phyloP scores from a whole-genome alignment of 2,329 filamentous ascomycete species.

The Talaromyces rugulosus region DNA sequence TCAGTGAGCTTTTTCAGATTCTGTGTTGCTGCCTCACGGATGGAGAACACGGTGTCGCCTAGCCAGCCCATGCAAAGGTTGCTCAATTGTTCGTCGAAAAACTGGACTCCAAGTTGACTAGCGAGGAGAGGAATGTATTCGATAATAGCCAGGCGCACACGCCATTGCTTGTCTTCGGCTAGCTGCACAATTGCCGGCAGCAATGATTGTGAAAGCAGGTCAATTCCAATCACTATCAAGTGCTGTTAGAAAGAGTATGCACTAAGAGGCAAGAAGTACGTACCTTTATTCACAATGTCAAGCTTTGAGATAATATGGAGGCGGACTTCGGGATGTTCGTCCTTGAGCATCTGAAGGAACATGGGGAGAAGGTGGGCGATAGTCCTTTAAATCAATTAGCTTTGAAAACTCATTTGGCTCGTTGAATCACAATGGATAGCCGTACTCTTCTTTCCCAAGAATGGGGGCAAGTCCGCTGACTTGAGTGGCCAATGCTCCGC shows the following conservation, averaged over 20 bases:
- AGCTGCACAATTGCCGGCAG: constrained; percentile 96
- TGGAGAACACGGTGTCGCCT: constrained; percentile 97
- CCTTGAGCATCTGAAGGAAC: constrained; percentile 99
- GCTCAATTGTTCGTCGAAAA: constrained; percentile 97
- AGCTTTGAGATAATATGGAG: constrained; percentile 99
- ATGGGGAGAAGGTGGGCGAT: constrained; percentile 95
- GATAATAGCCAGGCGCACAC: constrained; percentile 94
- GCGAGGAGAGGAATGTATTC: constrained; percentile 97
- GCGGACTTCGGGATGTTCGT: constrained; percentile 96
- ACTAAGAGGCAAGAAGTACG: constrained; percentile 15
- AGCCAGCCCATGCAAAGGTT: constrained; percentile 97
- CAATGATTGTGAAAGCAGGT: constrained; percentile 90
- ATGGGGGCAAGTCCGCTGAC: constrained; percentile 96
- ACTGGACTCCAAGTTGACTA: constrained; percentile 90
- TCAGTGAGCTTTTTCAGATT: constrained; percentile 98
- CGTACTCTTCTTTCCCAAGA: constrained; percentile 93
- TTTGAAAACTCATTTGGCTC: neutral
- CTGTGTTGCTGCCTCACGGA: constrained; percentile 92
- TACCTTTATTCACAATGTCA: constrained; percentile 94
- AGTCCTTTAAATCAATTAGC: constrained; percentile 55
- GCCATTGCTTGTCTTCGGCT: constrained; percentile 99
- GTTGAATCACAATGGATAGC: constrained; percentile 14
- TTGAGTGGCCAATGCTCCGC: constrained; percentile 89
- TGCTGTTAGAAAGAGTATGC: neutral
- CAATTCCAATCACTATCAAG: constrained; percentile 83